A percentile compares a stretch with the other conserved stretches of the same genome.
phyloP scores from a whole-genome alignment of 2,329 filamentous ascomycete genomes.

The Fusarium tjaetaba region DNA sequence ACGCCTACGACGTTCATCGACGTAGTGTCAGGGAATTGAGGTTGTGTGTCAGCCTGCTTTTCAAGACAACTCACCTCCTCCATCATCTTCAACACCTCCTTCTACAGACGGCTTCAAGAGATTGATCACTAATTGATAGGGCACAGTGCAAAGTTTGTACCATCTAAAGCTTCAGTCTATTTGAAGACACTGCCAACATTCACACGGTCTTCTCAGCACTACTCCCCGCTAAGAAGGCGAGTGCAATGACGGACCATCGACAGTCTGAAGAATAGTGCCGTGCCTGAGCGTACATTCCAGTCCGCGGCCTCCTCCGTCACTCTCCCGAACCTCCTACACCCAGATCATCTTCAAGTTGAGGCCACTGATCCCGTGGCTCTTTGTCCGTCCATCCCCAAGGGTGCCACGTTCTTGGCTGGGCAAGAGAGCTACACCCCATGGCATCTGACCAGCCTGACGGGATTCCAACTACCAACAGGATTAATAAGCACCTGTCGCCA shows the following conservation, averaged over 20 bases:
- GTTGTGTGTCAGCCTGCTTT: constrained; percentile 19
- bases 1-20: constrained; percentile 2
- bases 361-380: constrained; percentile 24
- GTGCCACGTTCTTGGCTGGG: constrained; percentile 32
- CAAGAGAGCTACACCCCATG: constrained; percentile 20
- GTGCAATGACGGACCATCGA: background rate
- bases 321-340: background rate
- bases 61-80: constrained; percentile 10
- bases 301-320: background rate
- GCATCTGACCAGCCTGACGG: constrained; percentile 24
- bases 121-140: background rate
- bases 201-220: constrained; percentile 13
- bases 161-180: background rate
- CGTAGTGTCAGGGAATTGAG: constrained; percentile 9
- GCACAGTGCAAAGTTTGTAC: constrained; percentile 25
- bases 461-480: constrained; percentile 8
- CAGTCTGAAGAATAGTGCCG: constrained; percentile 4
- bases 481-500: constrained; percentile 23
- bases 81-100: background rate
- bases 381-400: constrained; percentile 9
- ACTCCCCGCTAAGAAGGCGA: background rate
- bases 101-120: background rate
- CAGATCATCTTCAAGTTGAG: background rate
- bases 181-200: background rate
- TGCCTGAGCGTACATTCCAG: constrained; percentile 23